These are phyloP conservation scores for Syzygium aqueum DNA, from an alignment of 345 rosid species.

Conservation along the genomic window DNA sequence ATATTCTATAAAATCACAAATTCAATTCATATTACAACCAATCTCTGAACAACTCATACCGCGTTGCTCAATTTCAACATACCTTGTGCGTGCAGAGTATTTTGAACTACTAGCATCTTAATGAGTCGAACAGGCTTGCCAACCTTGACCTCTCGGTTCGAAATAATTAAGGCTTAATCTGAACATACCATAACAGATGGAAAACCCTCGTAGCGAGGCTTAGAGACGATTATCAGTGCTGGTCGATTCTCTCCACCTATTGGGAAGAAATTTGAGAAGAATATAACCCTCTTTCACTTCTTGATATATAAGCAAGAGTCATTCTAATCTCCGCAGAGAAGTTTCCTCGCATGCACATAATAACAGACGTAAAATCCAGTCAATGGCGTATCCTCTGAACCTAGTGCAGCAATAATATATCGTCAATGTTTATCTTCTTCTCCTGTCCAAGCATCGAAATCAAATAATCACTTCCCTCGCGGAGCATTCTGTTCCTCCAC, in stretches of 20 bases:
- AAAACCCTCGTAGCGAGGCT: background rate
- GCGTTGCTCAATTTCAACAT: background rate
- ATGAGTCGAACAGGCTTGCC: background rate
- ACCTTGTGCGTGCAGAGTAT: background rate
- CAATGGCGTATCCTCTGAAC: background rate
- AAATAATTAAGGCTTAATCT: background rate
- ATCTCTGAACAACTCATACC: background rate
- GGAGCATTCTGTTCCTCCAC: background rate
- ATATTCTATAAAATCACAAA: background rate
- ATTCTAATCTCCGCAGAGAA: background rate
- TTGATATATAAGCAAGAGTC: background rate
- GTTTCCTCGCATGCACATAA: background rate
- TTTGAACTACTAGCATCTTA: background rate
- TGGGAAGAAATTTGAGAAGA: background rate
- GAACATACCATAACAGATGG: background rate
- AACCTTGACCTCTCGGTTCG: background rate
- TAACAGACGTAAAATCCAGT: background rate
- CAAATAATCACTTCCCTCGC: background rate
- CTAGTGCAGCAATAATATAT: background rate
- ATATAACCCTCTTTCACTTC: background rate
- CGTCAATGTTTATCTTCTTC: background rate
- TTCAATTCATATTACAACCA: too few species aligned
- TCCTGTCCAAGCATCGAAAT: background rate
- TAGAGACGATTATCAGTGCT: background rate
- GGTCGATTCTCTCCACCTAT: background rate